Percentiles rank a stretch among this genome's conserved stretches.
phyloP scores from a whole-genome alignment of 2,329 filamentous ascomycete species.

The Mariannaea sp. region DNA sequence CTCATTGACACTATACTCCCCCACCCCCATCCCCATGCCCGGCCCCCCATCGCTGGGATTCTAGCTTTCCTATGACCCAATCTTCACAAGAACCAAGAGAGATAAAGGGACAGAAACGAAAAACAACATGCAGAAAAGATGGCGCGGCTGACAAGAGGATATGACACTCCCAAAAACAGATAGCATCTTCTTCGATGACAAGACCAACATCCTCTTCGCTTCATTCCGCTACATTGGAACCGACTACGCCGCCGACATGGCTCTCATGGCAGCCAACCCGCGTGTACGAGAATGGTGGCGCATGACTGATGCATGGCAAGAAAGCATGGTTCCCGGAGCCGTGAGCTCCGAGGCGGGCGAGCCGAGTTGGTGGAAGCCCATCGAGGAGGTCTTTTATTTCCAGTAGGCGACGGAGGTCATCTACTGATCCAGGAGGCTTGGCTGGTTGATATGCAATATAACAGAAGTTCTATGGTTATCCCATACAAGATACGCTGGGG shows the following conservation, averaged over 20 bases:
- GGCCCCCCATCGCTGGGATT: too few relatives aligned
- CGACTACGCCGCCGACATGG: conserved; percentile 76
- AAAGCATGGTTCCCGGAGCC: conserved; percentile 63
- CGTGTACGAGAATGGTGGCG: conserved; percentile 80
- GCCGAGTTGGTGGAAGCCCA: conserved; percentile 70
- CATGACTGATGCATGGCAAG: conserved; percentile 79
- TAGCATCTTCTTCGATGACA: conserved; percentile 72
- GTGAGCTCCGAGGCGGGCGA: conserved; percentile 62
- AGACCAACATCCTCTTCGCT: conserved; percentile 69
- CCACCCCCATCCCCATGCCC: neutral
- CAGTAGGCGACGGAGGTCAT: conserved; percentile 30
- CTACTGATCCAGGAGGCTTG: conserved; percentile 39
- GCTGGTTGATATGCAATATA: too few relatives aligned
- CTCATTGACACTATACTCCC: neutral
- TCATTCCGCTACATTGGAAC: conserved; percentile 79
- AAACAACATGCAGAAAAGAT: neutral
- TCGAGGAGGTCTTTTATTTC: conserved; percentile 72
- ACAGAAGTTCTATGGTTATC: too few relatives aligned
- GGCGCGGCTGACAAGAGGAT: too few relatives aligned
- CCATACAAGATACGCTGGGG: too few relatives aligned
- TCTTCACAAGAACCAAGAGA: too few relatives aligned
- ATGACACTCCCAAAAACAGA: conserved; percentile 50
- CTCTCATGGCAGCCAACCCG: conserved; percentile 71
- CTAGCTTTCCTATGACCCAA: too few relatives aligned
- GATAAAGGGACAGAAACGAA: too few relatives aligned